Conservation (phyloP, 139 green algal species). For the Coccomyxa sp. region DNA sequence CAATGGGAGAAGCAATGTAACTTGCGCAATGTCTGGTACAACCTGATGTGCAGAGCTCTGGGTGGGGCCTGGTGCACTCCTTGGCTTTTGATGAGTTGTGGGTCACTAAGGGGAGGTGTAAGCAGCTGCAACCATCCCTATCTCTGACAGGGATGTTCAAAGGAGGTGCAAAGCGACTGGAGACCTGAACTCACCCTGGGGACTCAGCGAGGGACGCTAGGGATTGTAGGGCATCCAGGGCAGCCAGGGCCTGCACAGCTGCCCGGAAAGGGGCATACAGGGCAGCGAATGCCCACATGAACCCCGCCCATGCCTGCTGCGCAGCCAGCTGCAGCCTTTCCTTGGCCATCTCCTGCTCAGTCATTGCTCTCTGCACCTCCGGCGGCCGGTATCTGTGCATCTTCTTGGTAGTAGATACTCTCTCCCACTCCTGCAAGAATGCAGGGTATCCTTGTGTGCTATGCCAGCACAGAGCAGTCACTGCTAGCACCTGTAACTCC, state of each 20-base stretch:
- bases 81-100: too few relatives aligned
- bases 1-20: slow-evolving; percentile 3
- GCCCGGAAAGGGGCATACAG: slow-evolving; percentile 46
- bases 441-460: too few relatives aligned
- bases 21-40: not conserved
- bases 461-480: too few relatives aligned
- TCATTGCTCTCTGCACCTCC: slow-evolving; percentile 40
- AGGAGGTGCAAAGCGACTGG: too few relatives aligned
- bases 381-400: slow-evolving; percentile 64
- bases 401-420: slow-evolving; percentile 77
- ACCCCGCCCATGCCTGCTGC: slow-evolving; percentile 44
- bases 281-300: slow-evolving; percentile 41
- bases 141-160: too few relatives aligned
- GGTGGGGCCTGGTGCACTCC: too few relatives aligned
- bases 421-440: slow-evolving; percentile 35
- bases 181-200: slow-evolving; percentile 21
- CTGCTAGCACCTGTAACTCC: not conserved
- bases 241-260: slow-evolving; percentile 58
- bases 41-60: not conserved
- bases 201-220: slow-evolving; percentile 54
- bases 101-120: too few relatives aligned
- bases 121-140: too few relatives aligned
- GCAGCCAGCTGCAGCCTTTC: slow-evolving; percentile 40
- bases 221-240: slow-evolving; percentile 70
- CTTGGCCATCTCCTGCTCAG: slow-evolving; percentile 42